Base-by-base conservation (phyloP, 2,329 filamentous ascomycete genomes). In the Microascus cirrosus region DNA sequence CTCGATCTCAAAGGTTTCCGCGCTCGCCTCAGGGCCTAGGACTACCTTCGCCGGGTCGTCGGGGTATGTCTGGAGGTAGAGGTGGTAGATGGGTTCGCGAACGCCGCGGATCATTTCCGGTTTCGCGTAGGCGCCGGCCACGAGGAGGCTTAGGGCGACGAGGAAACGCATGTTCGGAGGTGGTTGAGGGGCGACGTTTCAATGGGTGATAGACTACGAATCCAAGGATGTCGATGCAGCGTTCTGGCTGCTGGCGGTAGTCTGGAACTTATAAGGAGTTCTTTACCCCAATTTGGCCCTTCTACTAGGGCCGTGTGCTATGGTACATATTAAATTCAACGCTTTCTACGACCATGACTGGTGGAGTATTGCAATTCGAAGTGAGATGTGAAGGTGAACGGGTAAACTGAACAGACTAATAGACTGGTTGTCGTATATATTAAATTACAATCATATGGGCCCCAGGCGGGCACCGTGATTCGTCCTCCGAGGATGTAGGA, bases 91-190 rank as follows among this genome's bases (percentile, higher is more conserved):
- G 2, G 79, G 78, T 7, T 71, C 70, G 58, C 70, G 67, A 10
- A 80, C 77, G 42, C 74, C 73, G 36, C 77, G 76, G 60, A 80
- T 78, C 63, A 77, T 74, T 64, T 77, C 73, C 13, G 76, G 69
- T 56, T 76, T 77, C 50, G 71, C 70, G 7, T 65, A 59, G n/a
- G 65, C 64, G 3, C 36, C 22, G 51, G 53, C 25, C 10, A 56
- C 24, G 34, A 62, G 42, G 57, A 56, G 34, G 34, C 39, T 53
- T 56, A 54, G 12, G 50, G 52, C 58, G 51, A 8, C 36, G 57
- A 63, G 36, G 28, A 55, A n/a, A 25, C 58, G 58, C 62, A 61
- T 61, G 6, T 39, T 57, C 13, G n/a, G 20, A 11, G 11, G 45
- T 24, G 45, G 15, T 20, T 4, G 42, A 22, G 15, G n/a, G 45